phyloP scores from a whole-genome alignment of 257 asterid genomes.

The Nicotiana attenuata region DNA sequence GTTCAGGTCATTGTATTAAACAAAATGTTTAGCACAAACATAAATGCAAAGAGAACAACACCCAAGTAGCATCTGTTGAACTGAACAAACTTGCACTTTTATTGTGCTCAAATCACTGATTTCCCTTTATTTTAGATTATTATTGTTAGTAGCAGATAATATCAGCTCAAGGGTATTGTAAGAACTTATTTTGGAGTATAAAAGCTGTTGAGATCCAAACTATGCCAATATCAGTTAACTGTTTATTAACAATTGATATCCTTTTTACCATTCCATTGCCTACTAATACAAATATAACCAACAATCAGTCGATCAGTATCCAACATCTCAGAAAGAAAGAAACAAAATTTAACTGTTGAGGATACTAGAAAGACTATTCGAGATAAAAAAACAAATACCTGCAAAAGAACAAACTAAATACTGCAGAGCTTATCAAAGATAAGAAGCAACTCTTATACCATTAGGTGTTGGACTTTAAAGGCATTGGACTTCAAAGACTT shows the following conservation, averaged over 20 bases:
- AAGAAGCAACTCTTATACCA: not conserved
- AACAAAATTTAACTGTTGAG: not conserved
- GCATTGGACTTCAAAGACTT: no score
- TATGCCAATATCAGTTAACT: not conserved
- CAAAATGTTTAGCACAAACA: not conserved
- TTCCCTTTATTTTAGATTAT: not conserved
- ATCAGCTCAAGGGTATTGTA: not conserved
- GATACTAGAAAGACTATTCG: not conserved
- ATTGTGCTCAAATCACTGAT: not conserved
- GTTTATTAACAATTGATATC: not conserved
- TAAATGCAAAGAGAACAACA: not conserved
- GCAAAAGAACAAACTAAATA: not conserved
- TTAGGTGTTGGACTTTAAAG: no score
- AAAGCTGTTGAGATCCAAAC: not conserved
- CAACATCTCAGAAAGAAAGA: not conserved
- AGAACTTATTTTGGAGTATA: not conserved
- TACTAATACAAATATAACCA: not conserved
- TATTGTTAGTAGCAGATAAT: not conserved
- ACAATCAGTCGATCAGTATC: not conserved
- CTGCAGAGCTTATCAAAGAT: no score
- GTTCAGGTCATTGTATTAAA: not conserved
- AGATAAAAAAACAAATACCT: not conserved
- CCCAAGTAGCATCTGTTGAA: not conserved
- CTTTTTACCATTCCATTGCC: not conserved
- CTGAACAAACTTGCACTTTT: not conserved